Base-by-base conservation (phyloP, 768 basidiomycete genomes). In the Collybia sp. region DNA sequence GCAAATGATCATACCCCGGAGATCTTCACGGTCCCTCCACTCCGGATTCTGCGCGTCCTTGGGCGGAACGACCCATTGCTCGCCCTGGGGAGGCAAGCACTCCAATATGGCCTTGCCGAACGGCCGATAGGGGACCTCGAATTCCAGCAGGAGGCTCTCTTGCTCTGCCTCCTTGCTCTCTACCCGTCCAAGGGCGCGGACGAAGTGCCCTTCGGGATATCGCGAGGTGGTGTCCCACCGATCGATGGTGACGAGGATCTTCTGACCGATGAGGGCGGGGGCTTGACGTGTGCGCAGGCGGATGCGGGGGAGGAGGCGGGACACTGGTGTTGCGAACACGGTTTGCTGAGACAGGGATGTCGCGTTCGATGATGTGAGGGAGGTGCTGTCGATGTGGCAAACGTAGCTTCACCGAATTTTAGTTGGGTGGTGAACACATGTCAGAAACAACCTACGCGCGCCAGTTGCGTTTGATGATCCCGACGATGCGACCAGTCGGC, bases 181-280 rank as follows among this genome's bases (percentile, higher is more conserved):
- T 0, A 83, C 91, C 56, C 80, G 82, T 2, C 96, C 96, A 1
- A 99, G 75, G 0, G 92, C 82, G 35, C 95, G 82, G 16, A 98
- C 94, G 52, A 99, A 92, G 60, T 99, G 96, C 0, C 96, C 96
- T 56, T 97, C 94, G 0, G 96, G 96, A 59, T 97, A 96, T 15
- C 92, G 78, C 1, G 89, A 92, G 9, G 82, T 85, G 5, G 71
- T 67, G 19, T 89, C 84, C 96, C 96, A 99, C 35, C 85, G 73
- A 60, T 99, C 96, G 55, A 98, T 91, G 2, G 90, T 85, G 36
- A 98, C 92, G 18, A 99, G 80, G 53, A 99, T 95, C 63, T 99
- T 98, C 62, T 99, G 94, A 32, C 84, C 82, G 13, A 96, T 64
- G 12, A 99, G 81, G 1, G 78, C 64, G 0, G 93, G 88, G 1